Percentiles rank a stretch among this genome's conserved stretches.
These are phyloP conservation scores for Cyclotella distinguenda DNA, from an alignment of 108 stramenopile species.

Conservation along the genomic window DNA sequence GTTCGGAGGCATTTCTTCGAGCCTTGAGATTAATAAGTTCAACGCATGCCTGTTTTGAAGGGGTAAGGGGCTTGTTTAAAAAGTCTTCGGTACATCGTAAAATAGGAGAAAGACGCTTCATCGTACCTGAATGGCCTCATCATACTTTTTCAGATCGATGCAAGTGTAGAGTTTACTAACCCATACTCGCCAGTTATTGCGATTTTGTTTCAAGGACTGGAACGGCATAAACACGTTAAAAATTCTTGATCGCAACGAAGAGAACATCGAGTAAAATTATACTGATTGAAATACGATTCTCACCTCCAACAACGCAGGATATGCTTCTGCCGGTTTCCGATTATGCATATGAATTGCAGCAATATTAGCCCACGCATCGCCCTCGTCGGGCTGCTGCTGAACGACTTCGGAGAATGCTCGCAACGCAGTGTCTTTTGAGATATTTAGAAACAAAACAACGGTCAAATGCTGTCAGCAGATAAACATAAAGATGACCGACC, in stretches of 20 bases:
- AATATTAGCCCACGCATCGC: constrained; percentile 94
- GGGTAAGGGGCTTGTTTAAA: too few species aligned
- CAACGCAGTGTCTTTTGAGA: constrained; percentile 75
- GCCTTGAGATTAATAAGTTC: constrained; percentile 63
- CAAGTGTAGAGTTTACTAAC: constrained; percentile 79
- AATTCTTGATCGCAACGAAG: too few species aligned
- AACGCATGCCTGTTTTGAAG: constrained; percentile 62
- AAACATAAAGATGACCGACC: too few species aligned
- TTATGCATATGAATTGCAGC: constrained; percentile 87
- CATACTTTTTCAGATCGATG: constrained; percentile 81
- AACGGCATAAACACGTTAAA: too few species aligned
- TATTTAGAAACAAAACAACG: too few species aligned
- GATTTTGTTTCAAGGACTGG: constrained; percentile 67
- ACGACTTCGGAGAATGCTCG: constrained; percentile 91
- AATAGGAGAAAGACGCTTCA: too few species aligned
- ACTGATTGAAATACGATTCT: constrained; percentile 8
- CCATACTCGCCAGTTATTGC: constrained; percentile 88
- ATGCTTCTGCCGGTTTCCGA: constrained; percentile 70
- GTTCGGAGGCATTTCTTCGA: constrained; percentile 45
- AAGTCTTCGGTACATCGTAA: too few species aligned
- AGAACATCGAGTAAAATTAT: constrained; percentile 2
- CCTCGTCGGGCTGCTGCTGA: constrained; percentile 92
- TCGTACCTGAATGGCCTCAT: constrained; percentile 80
- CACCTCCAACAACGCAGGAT: constrained; percentile 77
- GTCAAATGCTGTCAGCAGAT: too few species aligned